Base-by-base conservation (phyloP, 495 filamentous ascomycete genomes). In the Trichoderma orchidacearum region DNA sequence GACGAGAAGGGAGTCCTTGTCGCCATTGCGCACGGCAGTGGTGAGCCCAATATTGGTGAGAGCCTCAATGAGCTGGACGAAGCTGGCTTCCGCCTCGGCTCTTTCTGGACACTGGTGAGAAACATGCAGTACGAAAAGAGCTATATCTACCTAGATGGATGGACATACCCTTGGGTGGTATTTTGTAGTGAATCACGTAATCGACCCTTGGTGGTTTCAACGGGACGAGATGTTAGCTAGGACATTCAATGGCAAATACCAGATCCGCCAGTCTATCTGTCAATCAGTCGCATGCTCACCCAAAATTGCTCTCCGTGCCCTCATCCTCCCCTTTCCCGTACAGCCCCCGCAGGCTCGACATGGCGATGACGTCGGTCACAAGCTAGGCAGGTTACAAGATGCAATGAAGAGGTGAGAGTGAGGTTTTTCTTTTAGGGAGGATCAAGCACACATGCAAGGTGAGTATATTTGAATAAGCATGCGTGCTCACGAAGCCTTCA, bases 131-230 rank as follows among this genome's bases (percentile, higher is more conserved):
- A n/a, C 21, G 9, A 13, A 23, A 4, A 5, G 18, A 15, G 13
- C 1, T 5, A 48, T 13, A 36, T 55, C 15, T 29, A 3, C 18
- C 48, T 12, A 45, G 38, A 29, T 18, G 3, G 5, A 51, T 23
- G 0, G 25, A 62, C 77, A 61, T 68, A 89, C 88, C 77, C 41
- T 73, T 77, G 28, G 76, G 73, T 31, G 79, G 76, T 61, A 95
- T 85, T 53, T 80, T 75, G 69, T 91, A 97, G 56, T 78, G 76
- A 58, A 98, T 84, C 59, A 96, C 91, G 75, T 95, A 98, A 79
- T 98, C 93, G 59, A 96, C 91, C 63, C 86, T 76, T n/a, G n/a
- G n/a, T n/a, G n/a, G n/a, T n/a, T n/a, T 54, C 25, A 51, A 45
- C 56, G 29, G 41, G 51, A 38, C 55, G 41, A 48, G 41, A 18